A percentile compares a stretch with the other conserved stretches of the same genome.
Evolutionary conservation across 1,284 basidiomycete genomes (phyloP).

Genomic region (Sanguinoderma infundibulare): DNA sequence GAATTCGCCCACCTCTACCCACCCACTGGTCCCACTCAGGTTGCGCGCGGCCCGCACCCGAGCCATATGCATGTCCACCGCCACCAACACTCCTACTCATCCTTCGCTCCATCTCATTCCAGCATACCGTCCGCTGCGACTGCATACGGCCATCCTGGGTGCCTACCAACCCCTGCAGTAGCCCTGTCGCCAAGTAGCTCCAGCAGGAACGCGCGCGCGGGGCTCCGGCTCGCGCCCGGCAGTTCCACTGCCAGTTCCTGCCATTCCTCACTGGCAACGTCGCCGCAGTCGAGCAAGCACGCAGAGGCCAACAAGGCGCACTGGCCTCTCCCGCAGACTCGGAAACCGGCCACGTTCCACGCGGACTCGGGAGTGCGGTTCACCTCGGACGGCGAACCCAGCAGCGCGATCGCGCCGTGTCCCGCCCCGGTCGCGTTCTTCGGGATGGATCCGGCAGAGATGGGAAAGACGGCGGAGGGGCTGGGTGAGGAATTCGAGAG

Average conservation of each 20-base stretch:
- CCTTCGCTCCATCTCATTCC: not conserved
- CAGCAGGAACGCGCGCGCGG: not conserved
- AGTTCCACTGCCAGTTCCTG: too few relatives aligned
- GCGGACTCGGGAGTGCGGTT: slow-evolving; percentile 15
- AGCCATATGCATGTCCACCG: not conserved
- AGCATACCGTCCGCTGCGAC: not conserved
- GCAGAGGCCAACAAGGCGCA: not conserved
- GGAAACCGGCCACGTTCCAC: slow-evolving; percentile 9
- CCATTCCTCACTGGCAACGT: too few relatives aligned
- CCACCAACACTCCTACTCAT: not conserved
- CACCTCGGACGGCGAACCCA: not conserved
- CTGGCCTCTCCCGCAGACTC: not conserved
- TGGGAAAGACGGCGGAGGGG: not conserved
- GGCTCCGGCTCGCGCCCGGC: not conserved
- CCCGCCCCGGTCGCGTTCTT: not conserved
- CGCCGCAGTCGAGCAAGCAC: not conserved
- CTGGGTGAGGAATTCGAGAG: too few relatives aligned
- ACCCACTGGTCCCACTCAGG: not conserved
- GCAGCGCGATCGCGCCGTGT: not conserved
- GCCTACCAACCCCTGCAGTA: too few relatives aligned
- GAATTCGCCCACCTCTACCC: not conserved
- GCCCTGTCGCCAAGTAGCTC: too few relatives aligned
- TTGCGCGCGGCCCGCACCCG: not conserved
- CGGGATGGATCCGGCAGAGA: not conserved
- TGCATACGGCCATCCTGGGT: not conserved